Base-by-base conservation (phyloP, 2,329 filamentous ascomycete genomes). In the Emericellopsis atlantica region DNA sequence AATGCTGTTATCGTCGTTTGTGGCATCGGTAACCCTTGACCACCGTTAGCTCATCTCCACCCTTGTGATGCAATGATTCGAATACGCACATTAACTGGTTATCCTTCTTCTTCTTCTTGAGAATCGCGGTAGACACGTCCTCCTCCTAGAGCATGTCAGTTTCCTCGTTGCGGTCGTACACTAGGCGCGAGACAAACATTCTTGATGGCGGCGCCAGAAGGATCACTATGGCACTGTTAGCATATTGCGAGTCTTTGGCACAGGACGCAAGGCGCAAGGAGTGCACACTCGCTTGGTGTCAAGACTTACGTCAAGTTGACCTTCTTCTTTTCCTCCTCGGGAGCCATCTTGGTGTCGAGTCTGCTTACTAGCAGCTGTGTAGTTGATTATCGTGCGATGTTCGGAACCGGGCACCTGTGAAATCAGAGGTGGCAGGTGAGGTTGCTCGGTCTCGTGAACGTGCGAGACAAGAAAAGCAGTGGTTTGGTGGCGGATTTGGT, bases 81-180 rank as follows among this genome's bases (percentile, higher is more conserved):
- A 22, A 49, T 53, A 64, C 81, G 63, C 74, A 94, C 88, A 98
- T 94, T 63, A 98, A 69, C 59, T 90, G 93, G 69, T 98, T 98
- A 55, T 89, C 89, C 86, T 98, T 98, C 89, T 98, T 98, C 84
- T 98, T 98, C 78, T 96, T 96, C 74, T 95, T 96, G 57, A 98
- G 78, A 55, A 98, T 98, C 52, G 92, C 92, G 36, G 92, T 98
- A 40, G 92, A 79, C 47, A 82, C 87, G 60, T 95, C 92, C 62
- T 95, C 85, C 55, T 87, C 81, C 81, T 93, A 56, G 44, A 34
- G 26, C 45, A 37, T 44, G 58, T 70, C 52, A 63, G 58, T 36
- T 6, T 21, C 21, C 31, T 29, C 22, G 18, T 23, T 15, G 21
- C 11, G 26, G 24, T 31, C 24, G 40, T 39, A 48, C 35, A 44